Evolutionary conservation across 2,329 filamentous ascomycete genomes (phyloP).

Genomic region (Arthrobotrys sinensis): DNA sequence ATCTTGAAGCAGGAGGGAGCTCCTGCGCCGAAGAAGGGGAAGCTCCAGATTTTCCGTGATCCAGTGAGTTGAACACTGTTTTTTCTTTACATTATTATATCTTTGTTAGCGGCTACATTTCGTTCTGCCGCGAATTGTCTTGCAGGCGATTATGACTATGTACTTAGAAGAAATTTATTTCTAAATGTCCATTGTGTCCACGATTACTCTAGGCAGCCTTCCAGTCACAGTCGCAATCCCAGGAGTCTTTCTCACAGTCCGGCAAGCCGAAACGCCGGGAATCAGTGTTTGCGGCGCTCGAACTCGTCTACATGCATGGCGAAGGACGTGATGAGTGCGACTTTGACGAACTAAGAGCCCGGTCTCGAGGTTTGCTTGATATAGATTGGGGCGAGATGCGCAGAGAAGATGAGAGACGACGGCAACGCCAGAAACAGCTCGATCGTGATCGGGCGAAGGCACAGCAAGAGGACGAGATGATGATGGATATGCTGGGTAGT

Average conservation of each 20-base stretch:
- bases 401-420: constrained; percentile 64
- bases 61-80: constrained; percentile 78
- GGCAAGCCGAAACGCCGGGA: constrained; percentile 78
- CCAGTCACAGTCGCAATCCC: constrained; percentile 72
- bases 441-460: constrained; percentile 39
- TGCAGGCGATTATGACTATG: constrained; percentile 64
- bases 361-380: constrained; percentile 77
- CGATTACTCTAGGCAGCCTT: constrained; percentile 64
- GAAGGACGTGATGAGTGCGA: constrained; percentile 62
- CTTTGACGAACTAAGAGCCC: constrained; percentile 92
- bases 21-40: constrained; percentile 78
- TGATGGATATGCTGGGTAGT: constrained; percentile 55
- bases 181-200: constrained; percentile 65
- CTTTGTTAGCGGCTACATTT: constrained; percentile 13
- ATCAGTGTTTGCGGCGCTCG: constrained; percentile 67
- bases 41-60: constrained; percentile 90
- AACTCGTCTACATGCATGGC: constrained; percentile 43
- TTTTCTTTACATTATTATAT: constrained; percentile 32
- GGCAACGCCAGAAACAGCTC: constrained; percentile 42
- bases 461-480: constrained; percentile 51
- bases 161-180: constrained; percentile 65
- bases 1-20: constrained; percentile 80
- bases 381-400: constrained; percentile 71
- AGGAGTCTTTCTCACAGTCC: constrained; percentile 84
- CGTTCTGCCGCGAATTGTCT: constrained; percentile 8